These are phyloP conservation scores for Pueraria montana DNA, from an alignment of 306 rosid genomes.

Conservation along the genomic window DNA sequence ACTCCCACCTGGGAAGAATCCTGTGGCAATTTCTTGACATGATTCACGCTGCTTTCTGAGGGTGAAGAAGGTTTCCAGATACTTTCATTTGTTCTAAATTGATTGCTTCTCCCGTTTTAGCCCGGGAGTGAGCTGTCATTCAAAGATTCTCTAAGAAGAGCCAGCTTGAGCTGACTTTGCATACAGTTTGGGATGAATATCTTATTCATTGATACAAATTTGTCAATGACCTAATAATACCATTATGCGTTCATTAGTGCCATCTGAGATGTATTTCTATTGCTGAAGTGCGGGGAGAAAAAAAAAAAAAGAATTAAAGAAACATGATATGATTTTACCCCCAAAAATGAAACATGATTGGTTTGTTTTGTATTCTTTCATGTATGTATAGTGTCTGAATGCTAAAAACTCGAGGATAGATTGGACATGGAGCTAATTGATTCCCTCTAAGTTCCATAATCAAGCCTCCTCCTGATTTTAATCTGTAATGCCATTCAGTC, in stretches of 20 bases:
- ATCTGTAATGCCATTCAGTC: not conserved
- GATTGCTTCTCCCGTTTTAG: slow-evolving; percentile 40
- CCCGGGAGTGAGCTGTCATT: slow-evolving; percentile 50
- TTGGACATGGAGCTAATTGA: slow-evolving; percentile 32
- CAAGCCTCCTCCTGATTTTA: slow-evolving; percentile 20
- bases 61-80: slow-evolving; percentile 45
- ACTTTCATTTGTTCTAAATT: slow-evolving; percentile 44
- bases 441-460: slow-evolving; percentile 27
- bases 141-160: slow-evolving; percentile 39
- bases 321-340: slow-evolving; percentile 12
- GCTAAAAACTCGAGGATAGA: slow-evolving; percentile 25
- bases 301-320: not conserved
- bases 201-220: slow-evolving; percentile 50
- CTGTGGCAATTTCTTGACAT: slow-evolving; percentile 71
- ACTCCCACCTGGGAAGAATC: slow-evolving; percentile 46
- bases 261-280: slow-evolving; percentile 36
- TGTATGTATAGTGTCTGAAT: slow-evolving; percentile 21
- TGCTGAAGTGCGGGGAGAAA: slow-evolving; percentile 1
- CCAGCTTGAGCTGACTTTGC: slow-evolving; percentile 39
- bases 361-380: slow-evolving; percentile 41
- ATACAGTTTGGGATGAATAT: slow-evolving; percentile 47
- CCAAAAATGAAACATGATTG: slow-evolving; percentile 2
- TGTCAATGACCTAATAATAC: slow-evolving; percentile 56
- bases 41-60: slow-evolving; percentile 39
- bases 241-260: slow-evolving; percentile 35